These are phyloP conservation scores for Symbiodinium natans DNA, from an alignment of 73 alveolate species.

Conservation along the genomic window DNA sequence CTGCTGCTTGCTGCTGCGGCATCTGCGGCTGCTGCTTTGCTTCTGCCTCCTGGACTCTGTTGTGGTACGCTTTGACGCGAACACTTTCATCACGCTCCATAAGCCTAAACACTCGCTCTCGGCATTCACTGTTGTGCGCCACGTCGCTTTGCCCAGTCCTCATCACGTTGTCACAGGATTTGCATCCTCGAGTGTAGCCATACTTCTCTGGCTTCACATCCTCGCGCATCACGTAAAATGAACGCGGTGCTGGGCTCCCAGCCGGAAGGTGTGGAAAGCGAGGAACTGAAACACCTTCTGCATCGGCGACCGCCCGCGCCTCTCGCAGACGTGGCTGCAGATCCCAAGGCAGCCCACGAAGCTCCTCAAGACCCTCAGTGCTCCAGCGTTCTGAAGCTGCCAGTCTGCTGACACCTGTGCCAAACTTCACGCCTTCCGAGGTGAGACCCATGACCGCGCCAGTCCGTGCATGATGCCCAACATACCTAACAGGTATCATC, in stretches of 20 bases:
- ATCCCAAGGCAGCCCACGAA: slow-evolving; percentile 60
- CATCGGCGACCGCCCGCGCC: not conserved
- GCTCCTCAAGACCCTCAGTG: not conserved
- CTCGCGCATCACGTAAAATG: slow-evolving; percentile 21
- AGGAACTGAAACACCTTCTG: slow-evolving; percentile 10
- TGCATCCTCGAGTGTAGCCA: not conserved
- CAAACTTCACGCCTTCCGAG: slow-evolving; percentile 42
- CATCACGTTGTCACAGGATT: not conserved
- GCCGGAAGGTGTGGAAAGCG: slow-evolving; percentile 6
- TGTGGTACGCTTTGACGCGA: not conserved
- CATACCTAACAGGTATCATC: slow-evolving; percentile 19
- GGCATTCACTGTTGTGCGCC: slow-evolving; percentile 16
- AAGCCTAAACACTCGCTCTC: slow-evolving; percentile 8
- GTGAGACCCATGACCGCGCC: slow-evolving; percentile 36
- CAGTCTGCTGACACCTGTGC: slow-evolving; percentile 7
- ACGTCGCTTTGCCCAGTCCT: slow-evolving; percentile 2
- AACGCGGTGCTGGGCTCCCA: not conserved
- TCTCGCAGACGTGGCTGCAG: not conserved
- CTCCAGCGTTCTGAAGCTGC: slow-evolving; percentile 1
- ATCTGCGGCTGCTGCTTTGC: not conserved
- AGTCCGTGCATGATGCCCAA: slow-evolving; percentile 75
- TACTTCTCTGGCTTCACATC: slow-evolving; percentile 22
- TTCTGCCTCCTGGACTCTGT: not conserved
- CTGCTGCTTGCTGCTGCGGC: not conserved
- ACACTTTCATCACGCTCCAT: not conserved